phyloP scores from a whole-genome alignment of 257 asterid species.

The Scutellaria galericulata region DNA sequence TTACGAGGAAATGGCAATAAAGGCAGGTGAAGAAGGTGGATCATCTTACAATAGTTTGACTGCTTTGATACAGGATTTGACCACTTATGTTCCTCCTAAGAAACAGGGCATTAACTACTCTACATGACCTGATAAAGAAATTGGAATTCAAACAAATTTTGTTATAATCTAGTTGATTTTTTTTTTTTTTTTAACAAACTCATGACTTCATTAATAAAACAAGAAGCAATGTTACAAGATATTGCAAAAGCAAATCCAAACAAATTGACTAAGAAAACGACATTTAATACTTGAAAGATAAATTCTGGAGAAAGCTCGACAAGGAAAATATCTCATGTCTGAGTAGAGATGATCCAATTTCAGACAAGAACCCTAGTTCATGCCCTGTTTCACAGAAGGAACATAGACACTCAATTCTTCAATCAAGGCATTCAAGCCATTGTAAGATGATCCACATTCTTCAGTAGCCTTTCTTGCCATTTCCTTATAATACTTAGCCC shows the following conservation, averaged over 20 bases:
- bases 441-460: slow-evolving; percentile 55
- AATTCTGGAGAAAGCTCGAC: too few relatives aligned
- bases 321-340: too few relatives aligned
- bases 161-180: too few relatives aligned
- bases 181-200: too few relatives aligned
- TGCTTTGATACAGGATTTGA: slow-evolving; percentile 49
- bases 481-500: slow-evolving; percentile 41
- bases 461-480: slow-evolving; percentile 48
- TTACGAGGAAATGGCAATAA: slow-evolving; percentile 46
- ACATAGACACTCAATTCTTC: slow-evolving; percentile 38
- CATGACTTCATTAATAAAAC: too few relatives aligned
- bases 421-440: slow-evolving; percentile 37
- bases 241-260: too few relatives aligned
- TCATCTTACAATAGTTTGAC: slow-evolving; percentile 56
- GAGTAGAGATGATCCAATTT: too few relatives aligned
- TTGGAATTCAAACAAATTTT: too few relatives aligned
- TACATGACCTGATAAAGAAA: too few relatives aligned
- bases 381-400: not conserved
- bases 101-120: not conserved
- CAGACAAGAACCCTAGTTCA: not conserved
- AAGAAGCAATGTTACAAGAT: too few relatives aligned
- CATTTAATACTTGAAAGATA: too few relatives aligned
- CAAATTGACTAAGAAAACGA: too few relatives aligned
- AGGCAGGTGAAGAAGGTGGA: slow-evolving; percentile 65
- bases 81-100: slow-evolving; percentile 11